phyloP scores from a whole-genome alignment of 1,139 yeast species.

The Candida smagusa region DNA sequence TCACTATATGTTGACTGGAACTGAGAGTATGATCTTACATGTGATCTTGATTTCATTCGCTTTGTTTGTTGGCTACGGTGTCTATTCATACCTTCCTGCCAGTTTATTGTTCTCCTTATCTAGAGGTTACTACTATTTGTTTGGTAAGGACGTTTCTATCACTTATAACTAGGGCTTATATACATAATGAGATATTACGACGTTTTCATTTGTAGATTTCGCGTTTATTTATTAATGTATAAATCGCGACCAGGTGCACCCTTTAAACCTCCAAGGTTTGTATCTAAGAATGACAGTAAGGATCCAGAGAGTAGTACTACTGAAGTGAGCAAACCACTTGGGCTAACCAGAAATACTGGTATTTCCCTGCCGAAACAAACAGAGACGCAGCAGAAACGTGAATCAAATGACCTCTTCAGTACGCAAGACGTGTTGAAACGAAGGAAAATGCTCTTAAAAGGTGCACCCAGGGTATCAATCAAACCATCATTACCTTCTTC shows the following conservation, averaged over 20 bases:
- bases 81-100: constrained; percentile 34
- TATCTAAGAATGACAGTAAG: constrained; percentile 2
- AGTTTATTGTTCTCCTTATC: constrained; percentile 29
- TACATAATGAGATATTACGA: too few relatives aligned
- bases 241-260: constrained; percentile 28
- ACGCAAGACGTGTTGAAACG: too few relatives aligned
- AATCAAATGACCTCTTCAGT: too few relatives aligned
- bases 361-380: too few relatives aligned
- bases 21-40: constrained; percentile 32
- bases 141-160: constrained; percentile 20
- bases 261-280: constrained; percentile 34
- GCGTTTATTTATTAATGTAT: constrained; percentile 12
- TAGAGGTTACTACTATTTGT: constrained; percentile 35
- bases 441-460: too few relatives aligned
- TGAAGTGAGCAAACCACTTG: not conserved
- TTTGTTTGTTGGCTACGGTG: constrained; percentile 35
- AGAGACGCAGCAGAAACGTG: too few relatives aligned
- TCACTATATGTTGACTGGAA: constrained; percentile 35
- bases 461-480: too few relatives aligned
- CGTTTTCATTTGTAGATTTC: too few relatives aligned
- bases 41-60: constrained; percentile 28
- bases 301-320: not conserved
- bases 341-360: too few relatives aligned
- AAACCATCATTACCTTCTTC: not conserved
- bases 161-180: not conserved